Percentiles rank a stretch among this genome's conserved stretches.
Evolutionary conservation across 176 grass and related monocot genomes (phyloP).

Genomic region (Aegilops speltoides): DNA sequence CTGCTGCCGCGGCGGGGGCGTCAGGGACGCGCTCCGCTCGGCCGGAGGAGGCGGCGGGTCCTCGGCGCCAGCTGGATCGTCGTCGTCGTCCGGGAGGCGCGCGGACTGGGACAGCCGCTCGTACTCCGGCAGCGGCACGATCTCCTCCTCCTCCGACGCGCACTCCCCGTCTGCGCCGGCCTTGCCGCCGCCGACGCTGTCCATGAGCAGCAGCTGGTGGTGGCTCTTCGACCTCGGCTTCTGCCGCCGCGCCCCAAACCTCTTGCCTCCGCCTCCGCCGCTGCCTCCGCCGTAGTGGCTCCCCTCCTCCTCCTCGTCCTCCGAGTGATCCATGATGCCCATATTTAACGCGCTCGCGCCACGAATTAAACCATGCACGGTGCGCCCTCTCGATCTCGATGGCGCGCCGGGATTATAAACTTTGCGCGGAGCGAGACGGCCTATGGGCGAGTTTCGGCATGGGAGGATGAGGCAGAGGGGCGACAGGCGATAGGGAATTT

Average conservation of each 20-base stretch:
- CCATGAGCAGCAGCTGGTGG: conserved; percentile 50
- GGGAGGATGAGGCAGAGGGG: neutral
- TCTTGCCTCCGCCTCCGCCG: neutral
- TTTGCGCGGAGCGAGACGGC: neutral
- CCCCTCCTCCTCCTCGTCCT: conserved; percentile 27
- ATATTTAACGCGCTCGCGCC: conserved; percentile 31
- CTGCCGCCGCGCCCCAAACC: conserved; percentile 17
- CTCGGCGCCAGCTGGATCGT: neutral
- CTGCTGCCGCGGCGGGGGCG: neutral
- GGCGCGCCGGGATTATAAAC: conserved; percentile 24
- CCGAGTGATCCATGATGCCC: conserved; percentile 33
- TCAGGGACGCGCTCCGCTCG: neutral
- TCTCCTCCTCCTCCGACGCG: conserved; percentile 50
- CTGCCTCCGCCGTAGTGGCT: neutral
- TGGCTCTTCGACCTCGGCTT: conserved; percentile 22
- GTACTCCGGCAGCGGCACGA: conserved; percentile 65
- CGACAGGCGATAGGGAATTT: neutral
- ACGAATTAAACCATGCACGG: conserved; percentile 21
- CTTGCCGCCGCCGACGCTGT: conserved; percentile 32
- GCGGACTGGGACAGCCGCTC: conserved; percentile 62
- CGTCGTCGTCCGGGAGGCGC: conserved; percentile 33
- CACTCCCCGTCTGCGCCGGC: neutral
- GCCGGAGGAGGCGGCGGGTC: neutral
- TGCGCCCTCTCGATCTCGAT: neutral
- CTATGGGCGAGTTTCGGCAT: neutral